A percentile compares a stretch with the other conserved stretches of the same genome.
phyloP scores from a whole-genome alignment of 768 basidiomycete species.

The Daedaleopsis nitida region DNA sequence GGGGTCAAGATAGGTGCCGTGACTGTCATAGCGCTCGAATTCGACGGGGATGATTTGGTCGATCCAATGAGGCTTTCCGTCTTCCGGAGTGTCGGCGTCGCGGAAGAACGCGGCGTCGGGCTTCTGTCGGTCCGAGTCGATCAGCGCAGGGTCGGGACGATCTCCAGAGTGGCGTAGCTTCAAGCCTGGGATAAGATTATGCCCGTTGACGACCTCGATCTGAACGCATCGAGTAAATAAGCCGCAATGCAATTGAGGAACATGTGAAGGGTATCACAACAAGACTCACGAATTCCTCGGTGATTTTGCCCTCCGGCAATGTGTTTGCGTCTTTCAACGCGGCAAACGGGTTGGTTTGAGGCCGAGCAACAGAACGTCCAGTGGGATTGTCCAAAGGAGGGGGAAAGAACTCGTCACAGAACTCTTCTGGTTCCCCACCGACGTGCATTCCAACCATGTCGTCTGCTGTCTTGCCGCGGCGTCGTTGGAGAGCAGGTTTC shows the following conservation, averaged over 20 bases:
- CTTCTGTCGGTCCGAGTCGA: neutral
- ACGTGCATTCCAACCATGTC: too few species aligned
- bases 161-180: neutral
- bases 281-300: neutral
- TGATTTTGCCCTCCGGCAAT: neutral
- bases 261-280: neutral
- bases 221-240: neutral
- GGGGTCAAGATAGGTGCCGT: neutral
- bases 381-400: too few species aligned
- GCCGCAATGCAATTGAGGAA: too few species aligned
- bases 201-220: neutral
- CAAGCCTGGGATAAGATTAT: neutral
- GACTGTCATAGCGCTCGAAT: neutral
- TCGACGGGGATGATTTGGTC: constrained; percentile 11
- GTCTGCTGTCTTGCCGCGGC: too few species aligned
- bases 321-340: neutral
- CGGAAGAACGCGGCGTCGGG: too few species aligned
- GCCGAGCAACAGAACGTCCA: too few species aligned
- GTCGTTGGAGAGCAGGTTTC: too few species aligned
- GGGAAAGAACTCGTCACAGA: too few species aligned
- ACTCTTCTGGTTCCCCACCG: too few species aligned
- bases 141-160: neutral
- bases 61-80: constrained; percentile 10
- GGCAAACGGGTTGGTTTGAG: neutral
- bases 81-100: neutral